Evolutionary conservation across 1,284 basidiomycete species (phyloP), one percentile per base, ranked within the genome.

Genomic region (Ceratobasidium sp.): DNA sequence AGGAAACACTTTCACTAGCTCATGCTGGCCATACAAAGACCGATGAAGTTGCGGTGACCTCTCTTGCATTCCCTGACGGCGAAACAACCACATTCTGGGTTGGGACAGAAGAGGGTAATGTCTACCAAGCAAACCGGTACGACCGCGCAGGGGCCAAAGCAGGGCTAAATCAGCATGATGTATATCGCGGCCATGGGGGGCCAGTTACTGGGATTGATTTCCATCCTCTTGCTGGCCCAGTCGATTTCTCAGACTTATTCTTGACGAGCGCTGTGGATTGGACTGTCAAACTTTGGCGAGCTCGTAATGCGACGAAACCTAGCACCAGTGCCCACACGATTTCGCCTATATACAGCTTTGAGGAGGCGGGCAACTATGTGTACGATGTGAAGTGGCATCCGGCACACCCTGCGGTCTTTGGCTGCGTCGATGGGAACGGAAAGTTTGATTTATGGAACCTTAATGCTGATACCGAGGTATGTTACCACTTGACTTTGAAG

Each of bases 341-440:
- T 28, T 73, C 89, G 0, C 94, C 97, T 0, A 80, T 98, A 23
- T 93, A 96, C 83, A 95, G 94, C 56, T 98, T 98, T 81, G 97
- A 99, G 80, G 97, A 98, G 84, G 92, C 95, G 13, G 95, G 96
- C 83, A 97, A 99, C 83, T 99, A 99, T 82, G 95, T 99, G n/a
- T 99, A 98, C 84, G 97, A 99, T 84, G 96, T 96, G 65, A 93
- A 92, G 82, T 99, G 98, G 98, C 97, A 99, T 83, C 96, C 97
- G 1, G 87, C 90, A 33, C 97, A 99, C 83, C 98, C 98, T 3
- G 95, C 96, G 0, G 78, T 98, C 56, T 99, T 99, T 83, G 97
- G 94, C 17, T 91, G 91, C 3, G 98, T 96, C 1, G 97, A 99
- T 83, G 98, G 96, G 0, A 92, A 93, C 1, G 98, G 97, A 42